Percentiles rank a stretch among this genome's conserved stretches.
Conservation (phyloP, 129 eudicot genomes). For the Flaveria linearis region DNA sequence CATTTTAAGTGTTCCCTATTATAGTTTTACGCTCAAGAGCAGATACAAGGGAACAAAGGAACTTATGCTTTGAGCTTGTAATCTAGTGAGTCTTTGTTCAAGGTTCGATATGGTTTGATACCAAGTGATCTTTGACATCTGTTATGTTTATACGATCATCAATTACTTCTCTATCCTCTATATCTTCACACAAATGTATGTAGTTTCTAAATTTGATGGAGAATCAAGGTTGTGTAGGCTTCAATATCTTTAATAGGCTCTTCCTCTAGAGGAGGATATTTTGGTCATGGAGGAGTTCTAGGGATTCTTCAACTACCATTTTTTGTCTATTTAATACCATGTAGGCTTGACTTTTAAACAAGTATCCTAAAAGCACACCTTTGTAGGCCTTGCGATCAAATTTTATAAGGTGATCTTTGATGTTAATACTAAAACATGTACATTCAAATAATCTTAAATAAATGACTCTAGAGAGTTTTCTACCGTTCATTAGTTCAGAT, state of each 20-base stretch:
- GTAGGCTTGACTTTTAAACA: not conserved
- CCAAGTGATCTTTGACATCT: not conserved
- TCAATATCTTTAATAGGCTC: not conserved
- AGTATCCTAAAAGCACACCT: not conserved
- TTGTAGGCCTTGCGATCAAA: not conserved
- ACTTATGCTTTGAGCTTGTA: not conserved
- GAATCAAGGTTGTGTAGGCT: not conserved
- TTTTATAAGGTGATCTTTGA: too few species aligned
- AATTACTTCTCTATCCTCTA: not conserved
- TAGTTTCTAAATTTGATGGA: not conserved
- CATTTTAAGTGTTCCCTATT: not conserved
- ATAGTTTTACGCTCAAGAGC: not conserved
- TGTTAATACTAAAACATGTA: not conserved
- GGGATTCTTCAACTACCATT: not conserved
- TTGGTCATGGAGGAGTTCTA: not conserved
- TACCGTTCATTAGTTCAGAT: not conserved
- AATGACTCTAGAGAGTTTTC: not conserved
- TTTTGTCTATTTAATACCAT: not conserved
- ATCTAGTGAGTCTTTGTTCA: not conserved
- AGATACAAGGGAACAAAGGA: not conserved
- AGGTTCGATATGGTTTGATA: not conserved
- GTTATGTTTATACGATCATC: not conserved
- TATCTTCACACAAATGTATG: not conserved
- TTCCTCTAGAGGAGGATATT: not conserved
- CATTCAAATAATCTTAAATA: not conserved